These are phyloP conservation scores for Pichia rugopelliculosa DNA, from an alignment of 805 yeast genomes.

Conservation along the genomic window DNA sequence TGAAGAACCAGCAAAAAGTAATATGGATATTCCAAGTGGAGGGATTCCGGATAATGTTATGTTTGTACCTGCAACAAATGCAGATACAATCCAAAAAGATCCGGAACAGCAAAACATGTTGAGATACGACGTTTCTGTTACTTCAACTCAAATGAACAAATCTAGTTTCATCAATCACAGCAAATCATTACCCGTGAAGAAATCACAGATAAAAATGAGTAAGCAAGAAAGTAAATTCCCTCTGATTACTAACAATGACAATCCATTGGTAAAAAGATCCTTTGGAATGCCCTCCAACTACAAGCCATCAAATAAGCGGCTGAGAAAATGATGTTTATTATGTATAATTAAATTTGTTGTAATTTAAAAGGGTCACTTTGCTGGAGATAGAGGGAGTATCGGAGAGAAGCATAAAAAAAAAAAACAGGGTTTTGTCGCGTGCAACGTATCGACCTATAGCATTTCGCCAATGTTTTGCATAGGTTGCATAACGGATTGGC, in stretches of 20 bases:
- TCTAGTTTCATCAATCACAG: conserved; percentile 52
- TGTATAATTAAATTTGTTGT: too few relatives aligned
- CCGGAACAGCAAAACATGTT: conserved; percentile 32
- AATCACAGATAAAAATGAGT: conserved; percentile 22
- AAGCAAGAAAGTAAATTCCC: not conserved
- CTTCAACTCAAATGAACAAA: conserved; percentile 48
- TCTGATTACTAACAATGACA: not conserved
- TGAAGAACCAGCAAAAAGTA: not conserved
- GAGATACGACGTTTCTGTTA: conserved; percentile 49
- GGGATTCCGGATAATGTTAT: conserved; percentile 23
- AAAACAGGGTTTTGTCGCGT: too few relatives aligned
- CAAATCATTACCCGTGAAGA: conserved; percentile 56
- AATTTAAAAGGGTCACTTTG: too few relatives aligned
- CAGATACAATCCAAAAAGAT: conserved; percentile 45
- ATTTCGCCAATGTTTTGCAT: too few relatives aligned
- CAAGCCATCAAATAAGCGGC: conserved; percentile 17
- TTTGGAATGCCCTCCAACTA: conserved; percentile 20
- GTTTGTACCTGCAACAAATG: conserved; percentile 62
- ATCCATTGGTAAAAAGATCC: conserved; percentile 15
- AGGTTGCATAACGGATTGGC: too few relatives aligned
- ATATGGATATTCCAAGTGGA: conserved; percentile 11
- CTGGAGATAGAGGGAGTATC: not conserved
- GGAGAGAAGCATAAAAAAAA: too few relatives aligned
- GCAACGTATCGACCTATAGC: too few relatives aligned
- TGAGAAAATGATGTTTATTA: conserved; percentile 12